Evolutionary conservation across 495 filamentous ascomycete genomes (phyloP).

Genomic region (Penicillium dipodomyicola): DNA sequence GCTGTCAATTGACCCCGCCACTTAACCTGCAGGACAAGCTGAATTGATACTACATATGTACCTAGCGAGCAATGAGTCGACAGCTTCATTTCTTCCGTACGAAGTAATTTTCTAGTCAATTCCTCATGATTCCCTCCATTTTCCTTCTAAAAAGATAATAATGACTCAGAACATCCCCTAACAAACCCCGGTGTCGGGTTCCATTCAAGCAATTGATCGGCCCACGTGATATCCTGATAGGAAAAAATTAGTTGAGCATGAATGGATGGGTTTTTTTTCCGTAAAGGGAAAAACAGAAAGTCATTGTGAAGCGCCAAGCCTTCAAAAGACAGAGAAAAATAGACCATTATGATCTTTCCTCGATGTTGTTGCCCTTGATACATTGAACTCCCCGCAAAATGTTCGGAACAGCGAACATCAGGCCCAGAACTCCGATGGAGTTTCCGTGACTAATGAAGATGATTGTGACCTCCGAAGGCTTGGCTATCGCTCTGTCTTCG

Average conservation of each 20-base stretch:
- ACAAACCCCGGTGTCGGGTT: conserved; percentile 9
- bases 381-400: conserved; percentile 18
- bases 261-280: background rate
- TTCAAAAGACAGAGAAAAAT: background rate
- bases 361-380: conserved; percentile 1
- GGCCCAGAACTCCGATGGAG: conserved; percentile 4
- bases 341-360: conserved; percentile 1
- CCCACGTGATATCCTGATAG: conserved; percentile 7
- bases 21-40: background rate
- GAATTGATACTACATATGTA: too few relatives aligned
- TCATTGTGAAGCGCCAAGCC: background rate
- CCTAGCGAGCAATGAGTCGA: too few relatives aligned
- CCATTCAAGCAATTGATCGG: conserved; percentile 7
- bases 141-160: background rate
- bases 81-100: too few relatives aligned
- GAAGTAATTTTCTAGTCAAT: background rate
- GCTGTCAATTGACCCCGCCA: conserved; percentile 8
- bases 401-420: conserved; percentile 3
- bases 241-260: conserved; percentile 2
- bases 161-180: background rate
- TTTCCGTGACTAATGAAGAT: conserved; percentile 28
- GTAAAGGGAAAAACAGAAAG: background rate
- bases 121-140: background rate
- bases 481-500: conserved; percentile 34
- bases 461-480: conserved; percentile 34